phyloP scores from a whole-genome alignment of 169 alveolate species.

The Plasmodium gonderi region DNA sequence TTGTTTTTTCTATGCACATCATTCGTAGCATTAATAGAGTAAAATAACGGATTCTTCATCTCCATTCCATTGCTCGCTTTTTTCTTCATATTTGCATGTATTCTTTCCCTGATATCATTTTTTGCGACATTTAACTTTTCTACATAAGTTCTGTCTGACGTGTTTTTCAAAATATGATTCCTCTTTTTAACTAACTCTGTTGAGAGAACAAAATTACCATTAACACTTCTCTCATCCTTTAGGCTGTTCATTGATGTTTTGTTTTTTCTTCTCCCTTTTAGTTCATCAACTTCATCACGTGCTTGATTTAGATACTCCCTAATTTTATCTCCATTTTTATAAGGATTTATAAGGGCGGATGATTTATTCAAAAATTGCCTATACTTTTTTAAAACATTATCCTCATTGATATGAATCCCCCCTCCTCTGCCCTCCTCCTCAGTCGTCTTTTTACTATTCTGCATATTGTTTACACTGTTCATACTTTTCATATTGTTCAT shows the following conservation, averaged over 20 bases:
- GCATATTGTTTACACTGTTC: no score
- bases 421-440: neutral
- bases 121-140: neutral
- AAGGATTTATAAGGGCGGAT: neutral
- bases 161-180: neutral
- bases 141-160: neutral
- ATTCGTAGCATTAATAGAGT: conserved; percentile 5
- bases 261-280: neutral
- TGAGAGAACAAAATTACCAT: neutral
- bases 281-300: neutral
- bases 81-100: neutral
- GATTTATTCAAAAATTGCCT: neutral
- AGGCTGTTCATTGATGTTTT: neutral
- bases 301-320: neutral
- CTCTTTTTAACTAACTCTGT: neutral
- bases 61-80: neutral
- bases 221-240: neutral
- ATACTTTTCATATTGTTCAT: no score
- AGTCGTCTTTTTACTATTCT: neutral
- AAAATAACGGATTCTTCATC: conserved; percentile 5
- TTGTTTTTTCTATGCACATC: neutral
- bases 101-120: neutral
- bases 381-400: neutral
- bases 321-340: neutral
- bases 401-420: neutral